Base-by-base conservation (phyloP, 257 asterid genomes). In the Nicotiana benthamiana region DNA sequence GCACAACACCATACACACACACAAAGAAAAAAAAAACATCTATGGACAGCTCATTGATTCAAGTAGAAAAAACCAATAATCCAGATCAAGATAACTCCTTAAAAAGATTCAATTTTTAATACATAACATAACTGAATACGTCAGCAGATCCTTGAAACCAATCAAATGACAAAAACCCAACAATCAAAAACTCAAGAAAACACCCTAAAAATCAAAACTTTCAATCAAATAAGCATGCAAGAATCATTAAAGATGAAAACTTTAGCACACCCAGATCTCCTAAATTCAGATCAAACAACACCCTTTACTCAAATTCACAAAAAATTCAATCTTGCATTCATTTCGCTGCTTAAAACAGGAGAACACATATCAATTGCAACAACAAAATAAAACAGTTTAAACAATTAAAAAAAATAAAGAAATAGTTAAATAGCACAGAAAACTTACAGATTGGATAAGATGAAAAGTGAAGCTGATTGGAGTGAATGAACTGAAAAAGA, bases 381-480 rank as follows among this genome's bases (percentile, higher is more conserved):
- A 9, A 61, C 28, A 56, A 80, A 68, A 40, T 40, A 40, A 40
- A 67, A 36, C 57, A 22, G 22, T 13, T 26, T 6, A 68, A 5
- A 11, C 75, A n/a, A n/a, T 22, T 34, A 4, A 66, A 65, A 34
- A 87, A 16, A 74, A 18, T 40, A 75, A 34, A 53, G 17, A 53
- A 28, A 36, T 27, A 32, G 20, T 3, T 2, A 9, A 40, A 84
- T n/a, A 40, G 27, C 74, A 54, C 18, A 75, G 28, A 16, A 77
- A 72, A 88, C 98, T 94, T 91, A 92, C 97, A 85, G 82, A 83
- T 87, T 87, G 92, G 93, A 86, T 88, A 87, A 91, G 89, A 82
- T 59, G 79, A 46, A 83, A 80, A 83, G 80, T 64, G 83, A 81
- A 76, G 60, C 75, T 83, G 94, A 88, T 85, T 80, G 85, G 80